Base-by-base conservation (phyloP, 2,329 filamentous ascomycete species). In the Penicillium italicum region DNA sequence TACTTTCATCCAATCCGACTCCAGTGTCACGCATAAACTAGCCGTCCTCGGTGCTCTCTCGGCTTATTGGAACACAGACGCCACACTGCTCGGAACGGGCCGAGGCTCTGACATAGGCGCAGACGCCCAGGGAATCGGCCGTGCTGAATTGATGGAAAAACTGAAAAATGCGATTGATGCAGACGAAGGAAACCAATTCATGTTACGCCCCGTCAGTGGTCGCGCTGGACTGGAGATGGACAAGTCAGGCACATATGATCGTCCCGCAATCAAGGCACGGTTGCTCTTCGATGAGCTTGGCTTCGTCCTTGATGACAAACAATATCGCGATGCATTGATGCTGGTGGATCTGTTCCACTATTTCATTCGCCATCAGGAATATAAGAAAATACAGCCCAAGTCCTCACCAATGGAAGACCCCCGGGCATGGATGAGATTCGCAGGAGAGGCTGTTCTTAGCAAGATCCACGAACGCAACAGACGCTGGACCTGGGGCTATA, bases 261-360 rank as follows among this genome's bases (percentile, higher is more conserved):
- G 84, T 16, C 90, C 94, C 3, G 94, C 93, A 68, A 87, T 94
- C 77, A 97, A 97, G 74, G 90, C 92, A 28, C 89, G 89, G 37
- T 77, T 99, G 18, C 77, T 97, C 1, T 99, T 99, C 66, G 93
- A 99, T 69, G 95, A 99, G 69, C 92, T 99, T 56, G 94, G 95
- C 48, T 87, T 99, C 61, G 90, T 97, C n/a, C 82, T 99, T 31
- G 95, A 99, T 64, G 93, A 99, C 62, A 85, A 97, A 62, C 94
- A 99, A 72, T 99, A 99, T 70, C 89, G 95, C 30, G 94, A 99
- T 75, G 91, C 88, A 5, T 77, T 99, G 56, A 99, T 99, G 94
- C 89, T 99, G 79, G 89, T 97, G 2, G 94, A 99, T 70, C 80
- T 97, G 3, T 99, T 99, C 78, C 94, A 99, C 73, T 97, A 96